Evolutionary conservation across 1,139 yeast species (phyloP), one percentile per base, ranked within the genome.

Genomic region (Diutina catenulata): DNA sequence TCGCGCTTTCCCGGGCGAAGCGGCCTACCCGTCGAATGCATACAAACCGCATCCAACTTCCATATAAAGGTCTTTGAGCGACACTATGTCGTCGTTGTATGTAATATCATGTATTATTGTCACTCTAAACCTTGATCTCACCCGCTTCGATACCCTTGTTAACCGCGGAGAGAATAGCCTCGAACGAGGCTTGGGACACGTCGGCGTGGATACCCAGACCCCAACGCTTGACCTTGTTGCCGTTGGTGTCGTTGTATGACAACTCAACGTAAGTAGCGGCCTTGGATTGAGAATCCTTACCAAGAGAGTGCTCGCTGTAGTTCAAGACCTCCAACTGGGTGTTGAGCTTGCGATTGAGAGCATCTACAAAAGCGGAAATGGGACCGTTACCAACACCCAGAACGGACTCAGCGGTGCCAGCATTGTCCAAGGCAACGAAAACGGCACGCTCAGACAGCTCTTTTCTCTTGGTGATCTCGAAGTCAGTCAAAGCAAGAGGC

Each of bases 201-300:
- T 91, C 97, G 56, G 81, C 86, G 55, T 87, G 78, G 43, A 88
- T 78, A 52, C 96, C 97, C 41, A 86, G 87, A 60, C 98, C 97
- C 96, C 97, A 88, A 54, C 76, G 73, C 41, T 63, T 55, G 22
- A 64, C 59, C 31, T 64, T 60, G 38, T 67, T 64, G 52, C 72
- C 70, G 36, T 68, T 60, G 36, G 79, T 64, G 44, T 56, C 51
- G 40, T 55, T 38, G 48, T 51, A 63, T 21, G 59, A 52, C 40
- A 65, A 60, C 55, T 80, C 86, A 47, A 87, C 79, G 57, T 80
- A 91, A 16, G 96, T 79, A 20, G 93, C 97, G 44, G 98, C 98
- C 40, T 94, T 76, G 45, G 74, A 69, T 28, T 94, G 76, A 45
- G 93, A 95, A 37, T 76, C 72, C 37, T 57, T 49, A 45, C 97